Conservation (phyloP, 768 basidiomycete genomes). For the Mycena galericulata region DNA sequence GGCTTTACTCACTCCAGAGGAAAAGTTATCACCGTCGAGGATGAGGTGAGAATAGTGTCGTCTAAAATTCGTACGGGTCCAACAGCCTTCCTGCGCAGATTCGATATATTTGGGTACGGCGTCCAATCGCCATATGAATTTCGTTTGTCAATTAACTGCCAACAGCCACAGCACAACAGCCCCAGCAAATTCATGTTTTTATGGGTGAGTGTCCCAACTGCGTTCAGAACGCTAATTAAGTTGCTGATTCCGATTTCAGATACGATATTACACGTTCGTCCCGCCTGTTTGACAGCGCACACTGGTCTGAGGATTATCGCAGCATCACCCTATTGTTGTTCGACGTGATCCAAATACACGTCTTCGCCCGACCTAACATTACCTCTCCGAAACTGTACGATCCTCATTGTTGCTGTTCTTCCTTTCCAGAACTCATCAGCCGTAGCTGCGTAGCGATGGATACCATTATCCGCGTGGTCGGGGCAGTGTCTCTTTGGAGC, state of each 20-base stretch:
- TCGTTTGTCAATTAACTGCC: background rate
- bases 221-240: background rate
- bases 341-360: conserved; percentile 60
- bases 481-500: conserved; percentile 60
- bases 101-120: conserved; percentile 53
- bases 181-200: conserved; percentile 55
- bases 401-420: background rate
- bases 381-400: conserved; percentile 51
- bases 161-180: conserved; percentile 49
- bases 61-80: background rate
- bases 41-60: conserved; percentile 39
- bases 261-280: conserved; percentile 54
- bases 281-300: rapidly evolving
- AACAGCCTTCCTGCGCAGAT: conserved; percentile 37
- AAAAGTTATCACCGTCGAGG: conserved; percentile 50
- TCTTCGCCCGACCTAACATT: conserved; percentile 54
- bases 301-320: background rate
- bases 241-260: conserved; percentile 40
- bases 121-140: background rate
- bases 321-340: conserved; percentile 57
- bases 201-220: conserved; percentile 45
- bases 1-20: background rate
- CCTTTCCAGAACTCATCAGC: background rate
- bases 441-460: conserved; percentile 60
- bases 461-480: conserved; percentile 55